Base-by-base conservation (phyloP, 371 early-diverging fungal species). In the Sporodiniella umbellata region DNA sequence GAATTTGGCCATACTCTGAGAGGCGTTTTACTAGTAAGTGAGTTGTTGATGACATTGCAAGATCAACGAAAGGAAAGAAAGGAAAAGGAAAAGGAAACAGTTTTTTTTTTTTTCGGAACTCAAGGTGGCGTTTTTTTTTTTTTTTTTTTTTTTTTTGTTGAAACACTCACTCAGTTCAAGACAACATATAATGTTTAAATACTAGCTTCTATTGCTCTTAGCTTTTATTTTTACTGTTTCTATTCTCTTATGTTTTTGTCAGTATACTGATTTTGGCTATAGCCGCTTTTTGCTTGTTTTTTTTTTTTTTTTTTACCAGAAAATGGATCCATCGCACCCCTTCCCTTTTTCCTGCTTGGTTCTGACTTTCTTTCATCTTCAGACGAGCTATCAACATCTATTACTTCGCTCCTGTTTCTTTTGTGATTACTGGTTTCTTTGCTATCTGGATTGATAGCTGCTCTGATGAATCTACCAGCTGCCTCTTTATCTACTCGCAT, bases 1-100 rank as follows among this genome's bases (percentile, higher is more conserved):
- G 97, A 0, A 93, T 51, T 22, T 73, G 71, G 25, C 93, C 97
- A n/a, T 84, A 76, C 18, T 79, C 66, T 11, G 79, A 81, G 8
- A 86, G 62, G 33, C 66, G 70, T 57, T 84, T 79, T 21, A 86
- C 79, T n/a, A 79, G 56, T n/a, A 83, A 57, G 45, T 60, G 54
- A 31, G 71, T 28, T 12, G 42, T 8, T 10, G 8, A 14, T 8
- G 35, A 35, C 35, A 35, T 35, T 35, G 11, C n/a, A 15, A 35
- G n/a, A n/a, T 35, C 1, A 35, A 35, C 8, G 4, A 35, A 33
- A 33, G 11, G 11, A 30, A 33, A 33, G n/a, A 33, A 33, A 33
- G n/a, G 15, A 35, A 35, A 35, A 35, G 4, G 12, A 15, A 4
- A 6, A 1, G 5, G n/a, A 1, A 35, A 11, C 5, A 11, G 4